A percentile compares a stretch with the other conserved stretches of the same genome.
Evolutionary conservation across 345 rosid genomes (phyloP).

Genomic region (Brassica rapa): DNA sequence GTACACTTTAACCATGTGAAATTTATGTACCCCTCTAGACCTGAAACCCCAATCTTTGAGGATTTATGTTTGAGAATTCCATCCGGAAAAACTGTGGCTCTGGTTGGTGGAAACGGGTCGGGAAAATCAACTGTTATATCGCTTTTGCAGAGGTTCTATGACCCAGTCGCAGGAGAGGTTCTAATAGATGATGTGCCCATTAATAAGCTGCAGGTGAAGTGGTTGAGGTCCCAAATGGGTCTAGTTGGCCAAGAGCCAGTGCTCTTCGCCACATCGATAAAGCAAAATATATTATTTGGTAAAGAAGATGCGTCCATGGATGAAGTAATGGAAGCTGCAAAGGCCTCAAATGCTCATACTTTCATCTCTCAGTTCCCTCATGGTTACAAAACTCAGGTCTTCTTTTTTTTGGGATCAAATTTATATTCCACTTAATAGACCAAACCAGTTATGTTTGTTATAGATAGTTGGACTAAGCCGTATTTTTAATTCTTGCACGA

Average conservation of each 20-base stretch:
- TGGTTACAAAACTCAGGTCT: slow-evolving; percentile 68
- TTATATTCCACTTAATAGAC: neutral
- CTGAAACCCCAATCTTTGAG: slow-evolving; percentile 65
- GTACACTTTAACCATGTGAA: slow-evolving; percentile 79
- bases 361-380: slow-evolving; percentile 80
- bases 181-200: slow-evolving; percentile 85
- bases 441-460: neutral
- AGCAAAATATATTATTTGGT: slow-evolving; percentile 80
- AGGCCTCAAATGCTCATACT: slow-evolving; percentile 74
- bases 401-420: neutral
- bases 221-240: slow-evolving; percentile 84
- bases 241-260: slow-evolving; percentile 91
- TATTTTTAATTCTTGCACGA: neutral
- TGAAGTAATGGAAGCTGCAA: slow-evolving; percentile 82
- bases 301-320: slow-evolving; percentile 78
- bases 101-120: slow-evolving; percentile 87
- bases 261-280: slow-evolving; percentile 76
- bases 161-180: slow-evolving; percentile 73
- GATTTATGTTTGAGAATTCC: slow-evolving; percentile 72
- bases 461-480: neutral
- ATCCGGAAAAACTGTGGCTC: slow-evolving; percentile 87
- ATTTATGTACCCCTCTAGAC: slow-evolving; percentile 80
- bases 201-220: slow-evolving; percentile 63
- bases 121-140: slow-evolving; percentile 89
- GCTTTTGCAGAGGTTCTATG: slow-evolving; percentile 80